Percentiles rank a stretch among this genome's conserved stretches.
Conservation (phyloP, 73 alveolate genomes). For the Diophrys appendiculata region DNA sequence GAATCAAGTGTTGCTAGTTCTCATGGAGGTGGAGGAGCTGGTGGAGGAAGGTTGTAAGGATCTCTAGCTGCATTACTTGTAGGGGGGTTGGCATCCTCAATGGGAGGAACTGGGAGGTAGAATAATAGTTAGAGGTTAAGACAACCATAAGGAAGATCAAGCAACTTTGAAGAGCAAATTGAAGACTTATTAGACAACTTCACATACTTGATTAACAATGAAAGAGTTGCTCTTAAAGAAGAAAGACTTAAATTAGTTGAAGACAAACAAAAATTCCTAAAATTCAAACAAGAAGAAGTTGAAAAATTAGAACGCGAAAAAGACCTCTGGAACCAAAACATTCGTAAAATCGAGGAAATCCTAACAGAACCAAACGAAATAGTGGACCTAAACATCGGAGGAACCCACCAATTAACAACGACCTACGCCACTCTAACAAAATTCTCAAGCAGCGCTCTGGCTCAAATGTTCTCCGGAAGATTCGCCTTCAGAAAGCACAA, state of each 20-base stretch:
- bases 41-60: too few species aligned
- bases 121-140: too few species aligned
- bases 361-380: conserved; percentile 54
- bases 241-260: background rate
- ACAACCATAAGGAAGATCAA: background rate
- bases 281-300: background rate
- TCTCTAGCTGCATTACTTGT: too few species aligned
- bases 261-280: background rate
- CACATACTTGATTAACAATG: background rate
- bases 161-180: background rate
- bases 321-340: background rate
- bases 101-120: too few species aligned
- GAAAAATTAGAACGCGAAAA: background rate
- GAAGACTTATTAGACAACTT: background rate
- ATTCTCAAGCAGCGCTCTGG: conserved; percentile 69
- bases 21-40: too few species aligned
- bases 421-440: conserved; percentile 67
- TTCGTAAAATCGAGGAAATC: background rate
- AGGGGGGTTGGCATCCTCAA: too few species aligned
- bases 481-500: conserved; percentile 62
- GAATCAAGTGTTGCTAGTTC: too few species aligned
- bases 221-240: background rate
- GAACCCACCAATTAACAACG: conserved; percentile 78
- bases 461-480: conserved; percentile 76
- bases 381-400: conserved; percentile 83